These are phyloP conservation scores for Cyclotella choctawhatcheeana DNA, from an alignment of 108 stramenopile species.

Conservation along the genomic window DNA sequence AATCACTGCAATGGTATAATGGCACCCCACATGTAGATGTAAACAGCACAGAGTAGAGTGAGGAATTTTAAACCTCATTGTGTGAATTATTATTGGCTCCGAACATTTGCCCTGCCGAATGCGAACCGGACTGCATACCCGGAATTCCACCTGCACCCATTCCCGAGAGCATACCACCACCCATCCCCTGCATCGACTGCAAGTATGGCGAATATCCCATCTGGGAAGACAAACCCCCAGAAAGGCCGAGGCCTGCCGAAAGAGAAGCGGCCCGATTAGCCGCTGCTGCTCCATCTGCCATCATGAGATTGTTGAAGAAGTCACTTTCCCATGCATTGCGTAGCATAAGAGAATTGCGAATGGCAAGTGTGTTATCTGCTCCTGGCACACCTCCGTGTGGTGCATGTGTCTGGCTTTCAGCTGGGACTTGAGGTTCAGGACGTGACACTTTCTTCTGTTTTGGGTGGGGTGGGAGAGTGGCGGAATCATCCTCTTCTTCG, in stretches of 20 bases:
- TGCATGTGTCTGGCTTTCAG: background rate
- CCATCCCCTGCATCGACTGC: constrained; percentile 5
- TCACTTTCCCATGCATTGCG: constrained; percentile 82
- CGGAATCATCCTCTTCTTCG: constrained; percentile 19
- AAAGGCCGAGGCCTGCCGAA: background rate
- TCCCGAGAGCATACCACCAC: background rate
- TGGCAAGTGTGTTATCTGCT: constrained; percentile 55
- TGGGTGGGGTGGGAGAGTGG: constrained; percentile 84
- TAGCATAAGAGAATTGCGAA: constrained; percentile 56
- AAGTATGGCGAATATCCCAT: too few relatives aligned
- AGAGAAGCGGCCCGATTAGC: constrained; percentile 40
- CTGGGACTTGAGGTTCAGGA: background rate
- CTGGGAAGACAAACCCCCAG: constrained; percentile 37
- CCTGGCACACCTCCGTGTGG: constrained; percentile 46
- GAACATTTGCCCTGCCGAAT: too few relatives aligned
- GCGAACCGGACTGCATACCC: too few relatives aligned
- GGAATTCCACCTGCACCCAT: too few relatives aligned
- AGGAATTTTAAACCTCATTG: too few relatives aligned
- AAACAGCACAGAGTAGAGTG: too few relatives aligned
- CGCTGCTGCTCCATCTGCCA: constrained; percentile 35
- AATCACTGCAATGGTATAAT: too few relatives aligned
- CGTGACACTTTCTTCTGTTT: constrained; percentile 77
- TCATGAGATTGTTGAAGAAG: constrained; percentile 78
- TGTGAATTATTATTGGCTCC: too few relatives aligned
- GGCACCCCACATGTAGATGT: too few relatives aligned